These are phyloP conservation scores for Solanum chacoense DNA, from an alignment of 305 asterid species.

Conservation along the genomic window DNA sequence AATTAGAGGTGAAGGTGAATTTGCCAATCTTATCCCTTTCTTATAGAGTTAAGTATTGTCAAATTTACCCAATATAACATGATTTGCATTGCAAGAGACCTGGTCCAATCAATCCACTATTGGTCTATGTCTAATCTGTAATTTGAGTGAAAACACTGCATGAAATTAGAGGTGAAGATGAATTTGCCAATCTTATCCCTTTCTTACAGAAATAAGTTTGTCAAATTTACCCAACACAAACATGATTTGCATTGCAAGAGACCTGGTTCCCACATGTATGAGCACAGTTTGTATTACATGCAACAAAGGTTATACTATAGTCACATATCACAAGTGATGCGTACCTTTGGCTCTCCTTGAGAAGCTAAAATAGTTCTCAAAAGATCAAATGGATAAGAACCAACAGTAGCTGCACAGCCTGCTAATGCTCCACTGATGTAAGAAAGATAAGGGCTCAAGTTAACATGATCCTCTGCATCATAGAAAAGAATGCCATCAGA, in stretches of 20 bases:
- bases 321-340: neutral
- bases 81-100: neutral
- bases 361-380: slow-evolving; percentile 91
- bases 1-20: neutral
- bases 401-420: slow-evolving; percentile 92
- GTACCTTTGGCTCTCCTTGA: slow-evolving; percentile 92
- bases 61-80: neutral
- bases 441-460: slow-evolving; percentile 72
- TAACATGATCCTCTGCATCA: slow-evolving; percentile 67
- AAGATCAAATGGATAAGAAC: slow-evolving; percentile 94
- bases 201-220: neutral
- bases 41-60: neutral
- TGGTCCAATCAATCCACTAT: neutral
- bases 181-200: no score
- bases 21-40: neutral
- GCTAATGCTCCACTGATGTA: slow-evolving; percentile 83
- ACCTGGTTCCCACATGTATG: neutral
- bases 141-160: neutral
- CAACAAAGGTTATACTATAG: neutral
- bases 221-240: neutral
- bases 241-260: neutral
- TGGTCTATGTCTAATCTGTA: neutral
- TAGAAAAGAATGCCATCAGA: slow-evolving; percentile 6
- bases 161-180: neutral
- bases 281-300: neutral